Percentiles rank a stretch among this genome's conserved stretches.
Conservation (phyloP, 2,329 filamentous ascomycete genomes). For the Emericellopsis cladophorae region DNA sequence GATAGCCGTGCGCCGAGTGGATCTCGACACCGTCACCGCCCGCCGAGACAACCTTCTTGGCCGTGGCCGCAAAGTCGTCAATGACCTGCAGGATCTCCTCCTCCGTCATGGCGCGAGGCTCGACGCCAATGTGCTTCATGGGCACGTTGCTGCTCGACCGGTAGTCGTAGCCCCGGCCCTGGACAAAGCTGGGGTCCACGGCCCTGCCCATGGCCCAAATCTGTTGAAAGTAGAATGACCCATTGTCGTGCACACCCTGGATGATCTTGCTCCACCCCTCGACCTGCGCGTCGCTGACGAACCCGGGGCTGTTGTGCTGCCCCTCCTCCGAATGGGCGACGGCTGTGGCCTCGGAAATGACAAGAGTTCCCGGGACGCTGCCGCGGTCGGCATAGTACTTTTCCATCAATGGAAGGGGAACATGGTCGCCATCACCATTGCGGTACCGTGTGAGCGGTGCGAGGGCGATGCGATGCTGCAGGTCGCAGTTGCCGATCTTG, state of each 20-base stretch:
- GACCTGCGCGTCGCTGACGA: slow-evolving; percentile 20
- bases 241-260: slow-evolving; percentile 47
- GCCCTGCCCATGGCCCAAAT: slow-evolving; percentile 33
- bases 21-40: slow-evolving; percentile 59
- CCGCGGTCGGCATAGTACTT: slow-evolving; percentile 29
- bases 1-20: slow-evolving; percentile 44
- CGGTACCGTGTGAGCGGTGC: slow-evolving; percentile 10
- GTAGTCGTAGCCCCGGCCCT: slow-evolving; percentile 1
- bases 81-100: slow-evolving; percentile 52
- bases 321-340: slow-evolving; percentile 26
- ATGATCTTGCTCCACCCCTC: slow-evolving; percentile 44
- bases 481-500: slow-evolving; percentile 6
- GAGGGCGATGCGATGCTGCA: slow-evolving; percentile 8
- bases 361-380: slow-evolving; percentile 21
- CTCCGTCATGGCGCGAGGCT: slow-evolving; percentile 51
- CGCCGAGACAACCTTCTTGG: slow-evolving; percentile 48
- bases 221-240: slow-evolving; percentile 46
- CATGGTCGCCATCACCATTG: slow-evolving; percentile 7
- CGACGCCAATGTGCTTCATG: slow-evolving; percentile 11
- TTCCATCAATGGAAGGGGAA: slow-evolving; percentile 5
- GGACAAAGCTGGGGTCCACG: slow-evolving; percentile 7
- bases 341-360: slow-evolving; percentile 35
- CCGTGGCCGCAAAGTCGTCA: slow-evolving; percentile 44
- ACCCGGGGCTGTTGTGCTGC: slow-evolving; percentile 33
- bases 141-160: slow-evolving; percentile 12